Evolutionary conservation across 148 eudicot species (phyloP), one percentile per base, ranked within the genome.

Genomic region (Nepenthes gracilis): DNA sequence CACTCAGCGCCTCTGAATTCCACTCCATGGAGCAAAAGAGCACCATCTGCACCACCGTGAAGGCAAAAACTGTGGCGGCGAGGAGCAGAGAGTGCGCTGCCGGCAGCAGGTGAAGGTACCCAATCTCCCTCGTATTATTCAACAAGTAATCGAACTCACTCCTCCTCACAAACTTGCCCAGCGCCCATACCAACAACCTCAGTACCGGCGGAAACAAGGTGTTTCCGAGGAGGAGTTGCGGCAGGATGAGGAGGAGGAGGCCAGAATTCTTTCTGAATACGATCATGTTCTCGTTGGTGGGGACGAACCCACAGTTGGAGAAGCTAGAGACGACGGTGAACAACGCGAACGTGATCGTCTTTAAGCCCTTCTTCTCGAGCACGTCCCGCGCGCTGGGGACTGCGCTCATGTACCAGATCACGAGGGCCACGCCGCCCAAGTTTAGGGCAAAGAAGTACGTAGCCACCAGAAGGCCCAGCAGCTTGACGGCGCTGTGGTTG

Each of bases 241-340:
- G 82, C 52, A 86, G 64, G 52, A 87, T 45, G 14, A 90, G 65
- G 12, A 86, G 72, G 0, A 84, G 75, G 1, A 90, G 74, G 1
- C 89, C 95, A 1, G 95, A 63, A 54, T 90, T 82, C 49, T 72
- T 75, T 36, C 65, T 74, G 48, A 90, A 90, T 53, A 74, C 70
- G 0, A 67, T 51, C 95, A 87, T 84, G 75, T 83, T 86, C 53
- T 90, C 97, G 47, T 86, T 82, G 1, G 86, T 87, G 2, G 91
- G 95, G 6, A 75, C 33, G 50, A 73, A 90, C 2, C 97, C 97
- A 49, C 88, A 77, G 49, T 78, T 90, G 13, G 88, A 33, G 12
- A 87, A 86, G 0, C 91, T 79, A 0, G 97, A 83, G 43, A 84
- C 81, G 0, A 70, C 61, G 7, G 77, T 69, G 64, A 84, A 90